Base-by-base conservation (phyloP, 164 flowering plant species). In the Chloranthus sessilifolius region DNA sequence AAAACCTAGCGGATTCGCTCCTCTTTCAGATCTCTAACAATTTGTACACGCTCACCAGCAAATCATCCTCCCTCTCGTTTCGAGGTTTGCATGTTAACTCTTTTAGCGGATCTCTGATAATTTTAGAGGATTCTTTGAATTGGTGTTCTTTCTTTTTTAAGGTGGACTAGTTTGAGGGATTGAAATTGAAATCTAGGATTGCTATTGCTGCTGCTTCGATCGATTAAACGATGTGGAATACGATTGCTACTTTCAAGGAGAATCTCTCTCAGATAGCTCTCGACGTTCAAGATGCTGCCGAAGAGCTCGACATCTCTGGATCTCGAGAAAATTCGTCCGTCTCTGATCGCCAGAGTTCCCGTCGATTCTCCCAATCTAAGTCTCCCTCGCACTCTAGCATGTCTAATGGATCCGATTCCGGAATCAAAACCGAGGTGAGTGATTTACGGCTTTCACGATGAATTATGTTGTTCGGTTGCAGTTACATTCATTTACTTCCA, bases 201-300 rank as follows among this genome's bases (percentile, higher is more conserved):
- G n/a, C n/a, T n/a, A n/a, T n/a, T n/a, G n/a, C n/a, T n/a, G n/a
- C n/a, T n/a, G n/a, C n/a, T n/a, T n/a, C n/a, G n/a, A n/a, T n/a
- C n/a, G 31, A 42, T 30, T 16, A 29, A 23, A 34, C 29, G 52
- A 65, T 69, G 74, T 47, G 70, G 67, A 62, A 31, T 31, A 38
- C 68, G 23, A 62, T 70, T 1, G 95, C 85, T 3, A 82, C 78
- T 73, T 66, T 80, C 69, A 94, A 87, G 56, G 97, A 86, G 51
- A 94, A 77, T 61, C 68, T 94, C 43, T 73, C 82, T 49, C 89
- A 81, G 72, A 82, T 94, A 48, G 92, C 86, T 0, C 81, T 76
- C 17, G 99, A 84, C 29, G 97, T 94, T 17, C 92, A 88, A 49
- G 84, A 74, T 14, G 85, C 70, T 1, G 81, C 72, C 11, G 84